A percentile compares a stretch with the other conserved stretches of the same genome.
Conservation (phyloP, 2,329 filamentous ascomycete genomes). For the Knoxdaviesia capensis region DNA sequence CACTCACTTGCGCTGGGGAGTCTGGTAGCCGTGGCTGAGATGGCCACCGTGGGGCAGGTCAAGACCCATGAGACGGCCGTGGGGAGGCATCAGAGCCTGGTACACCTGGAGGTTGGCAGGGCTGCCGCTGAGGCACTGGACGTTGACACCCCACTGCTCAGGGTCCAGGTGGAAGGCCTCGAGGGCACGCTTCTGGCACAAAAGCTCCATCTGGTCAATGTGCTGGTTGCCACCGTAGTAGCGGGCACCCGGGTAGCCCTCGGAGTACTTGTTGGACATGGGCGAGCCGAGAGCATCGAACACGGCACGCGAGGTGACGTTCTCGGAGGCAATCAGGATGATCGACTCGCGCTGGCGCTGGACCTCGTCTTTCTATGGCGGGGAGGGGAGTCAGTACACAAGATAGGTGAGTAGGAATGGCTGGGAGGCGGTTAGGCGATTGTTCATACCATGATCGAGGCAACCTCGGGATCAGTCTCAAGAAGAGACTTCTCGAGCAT, state of each 20-base stretch:
- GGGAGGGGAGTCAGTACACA: conserved; percentile 11
- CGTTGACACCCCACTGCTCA: conserved; percentile 94
- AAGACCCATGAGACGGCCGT: conserved; percentile 92
- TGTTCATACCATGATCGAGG: conserved; percentile 72
- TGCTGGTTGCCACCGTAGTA: conserved; percentile 99
- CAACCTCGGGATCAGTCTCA: conserved; percentile 84
- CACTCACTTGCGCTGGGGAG: conserved; percentile 66
- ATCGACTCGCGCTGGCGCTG: conserved; percentile 97
- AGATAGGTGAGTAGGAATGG: neutral
- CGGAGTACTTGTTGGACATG: conserved; percentile 99
- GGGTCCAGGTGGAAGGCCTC: conserved; percentile 74
- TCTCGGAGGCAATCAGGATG: conserved; percentile 96
- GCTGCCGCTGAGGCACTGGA: conserved; percentile 80
- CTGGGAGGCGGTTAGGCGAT: neutral
- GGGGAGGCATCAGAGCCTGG: conserved; percentile 88
- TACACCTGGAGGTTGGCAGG: conserved; percentile 97
- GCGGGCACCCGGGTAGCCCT: conserved; percentile 92
- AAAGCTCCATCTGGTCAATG: conserved; percentile 88
- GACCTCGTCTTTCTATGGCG: conserved; percentile 61
- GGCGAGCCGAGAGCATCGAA: conserved; percentile 90
- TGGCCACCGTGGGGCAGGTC: conserved; percentile 90
- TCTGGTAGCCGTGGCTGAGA: conserved; percentile 95
- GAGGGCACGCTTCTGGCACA: conserved; percentile 87
- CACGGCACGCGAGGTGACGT: conserved; percentile 95
- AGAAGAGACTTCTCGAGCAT: conserved; percentile 91